Conservation (phyloP, 306 rosid species). For the Geum urbanum region DNA sequence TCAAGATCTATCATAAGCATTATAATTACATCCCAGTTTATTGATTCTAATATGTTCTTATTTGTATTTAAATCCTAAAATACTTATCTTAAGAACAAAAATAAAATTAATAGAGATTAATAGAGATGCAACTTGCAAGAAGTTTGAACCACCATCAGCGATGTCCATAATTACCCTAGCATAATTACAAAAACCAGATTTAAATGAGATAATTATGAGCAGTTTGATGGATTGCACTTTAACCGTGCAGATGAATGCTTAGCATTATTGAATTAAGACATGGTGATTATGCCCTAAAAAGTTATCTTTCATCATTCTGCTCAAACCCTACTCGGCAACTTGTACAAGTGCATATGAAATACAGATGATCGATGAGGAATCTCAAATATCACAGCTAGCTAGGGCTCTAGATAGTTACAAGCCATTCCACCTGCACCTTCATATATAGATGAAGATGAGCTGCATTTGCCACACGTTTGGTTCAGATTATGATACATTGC, state of each 20-base stretch:
- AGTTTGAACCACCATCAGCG: neutral
- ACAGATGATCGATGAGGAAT: conserved; percentile 17
- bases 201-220: conserved; percentile 29
- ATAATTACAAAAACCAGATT: neutral
- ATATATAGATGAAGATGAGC: conserved; percentile 1
- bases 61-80: too few relatives aligned
- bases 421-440: conserved; percentile 23
- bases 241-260: conserved; percentile 35
- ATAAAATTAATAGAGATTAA: too few relatives aligned
- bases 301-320: conserved; percentile 26
- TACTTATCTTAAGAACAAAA: too few relatives aligned
- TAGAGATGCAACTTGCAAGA: neutral
- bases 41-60: too few relatives aligned
- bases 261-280: conserved; percentile 22
- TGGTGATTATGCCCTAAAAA: conserved; percentile 16
- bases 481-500: conserved; percentile 20
- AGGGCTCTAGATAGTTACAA: neutral
- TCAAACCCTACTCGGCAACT: conserved; percentile 1
- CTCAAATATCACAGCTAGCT: conserved; percentile 4
- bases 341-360: conserved; percentile 11
- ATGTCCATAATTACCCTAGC: neutral
- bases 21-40: neutral
- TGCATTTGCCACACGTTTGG: conserved; percentile 40
- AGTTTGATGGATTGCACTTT: conserved; percentile 15
- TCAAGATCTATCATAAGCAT: neutral